Percentiles rank a stretch among this genome's conserved stretches.
These are phyloP conservation scores for Thymus quinquecostatus DNA, from an alignment of 257 asterid species.

Conservation along the genomic window DNA sequence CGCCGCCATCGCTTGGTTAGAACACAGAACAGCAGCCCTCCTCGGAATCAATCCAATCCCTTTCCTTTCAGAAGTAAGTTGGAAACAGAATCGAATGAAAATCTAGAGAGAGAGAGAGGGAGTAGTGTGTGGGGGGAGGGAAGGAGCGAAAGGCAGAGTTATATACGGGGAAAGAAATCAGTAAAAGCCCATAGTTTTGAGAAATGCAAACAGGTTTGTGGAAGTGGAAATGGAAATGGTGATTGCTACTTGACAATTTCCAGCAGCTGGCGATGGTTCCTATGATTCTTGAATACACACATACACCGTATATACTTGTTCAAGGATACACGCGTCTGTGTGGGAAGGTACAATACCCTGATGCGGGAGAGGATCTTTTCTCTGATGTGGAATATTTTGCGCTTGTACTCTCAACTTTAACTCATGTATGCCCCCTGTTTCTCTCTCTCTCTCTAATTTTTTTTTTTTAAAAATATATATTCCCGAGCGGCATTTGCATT, in stretches of 20 bases:
- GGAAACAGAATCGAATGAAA: not conserved
- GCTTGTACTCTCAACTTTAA: not conserved
- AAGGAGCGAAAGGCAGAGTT: conserved; percentile 20
- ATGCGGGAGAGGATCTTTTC: conserved; percentile 6
- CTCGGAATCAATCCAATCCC: not conserved
- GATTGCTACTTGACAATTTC: conserved; percentile 23
- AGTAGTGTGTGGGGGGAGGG: not conserved
- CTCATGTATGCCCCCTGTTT: too few relatives aligned
- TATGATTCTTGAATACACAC: conserved; percentile 10
- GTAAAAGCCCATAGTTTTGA: conserved; percentile 38
- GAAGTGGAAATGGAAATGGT: not conserved
- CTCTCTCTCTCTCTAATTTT: not conserved
- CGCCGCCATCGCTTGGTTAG: conserved; percentile 44
- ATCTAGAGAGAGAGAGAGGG: conserved; percentile 3
- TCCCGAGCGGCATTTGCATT: not conserved
- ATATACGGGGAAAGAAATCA: conserved; percentile 27
- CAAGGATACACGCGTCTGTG: not conserved
- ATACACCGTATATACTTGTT: not conserved
- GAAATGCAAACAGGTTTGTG: conserved; percentile 22
- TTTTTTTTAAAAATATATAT: not conserved
- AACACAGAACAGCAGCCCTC: not conserved
- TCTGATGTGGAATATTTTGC: not conserved
- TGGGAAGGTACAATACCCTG: conserved; percentile 24
- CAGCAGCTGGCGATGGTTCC: conserved; percentile 36
- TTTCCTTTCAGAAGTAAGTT: not conserved